phyloP scores from a whole-genome alignment of 768 basidiomycete species.

The Cubamyces sp. region DNA sequence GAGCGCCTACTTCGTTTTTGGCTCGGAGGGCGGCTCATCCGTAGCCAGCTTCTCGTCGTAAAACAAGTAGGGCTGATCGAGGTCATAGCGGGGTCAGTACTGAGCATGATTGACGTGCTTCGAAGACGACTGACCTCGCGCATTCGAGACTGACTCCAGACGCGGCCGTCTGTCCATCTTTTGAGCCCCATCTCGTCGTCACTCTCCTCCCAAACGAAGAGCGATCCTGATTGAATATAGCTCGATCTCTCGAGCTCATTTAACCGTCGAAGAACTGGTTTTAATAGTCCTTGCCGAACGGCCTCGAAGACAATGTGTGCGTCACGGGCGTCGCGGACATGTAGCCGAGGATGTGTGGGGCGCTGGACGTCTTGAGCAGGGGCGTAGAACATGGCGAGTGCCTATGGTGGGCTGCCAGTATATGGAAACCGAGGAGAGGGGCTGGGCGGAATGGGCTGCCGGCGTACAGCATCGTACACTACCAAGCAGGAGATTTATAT shows the following conservation, averaged over 20 bases:
- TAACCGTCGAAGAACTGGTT: slow-evolving; percentile 56
- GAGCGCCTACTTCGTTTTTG: slow-evolving; percentile 44
- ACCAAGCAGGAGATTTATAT: slow-evolving; percentile 28
- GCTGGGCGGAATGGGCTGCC: slow-evolving; percentile 8
- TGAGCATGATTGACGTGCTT: slow-evolving; percentile 1
- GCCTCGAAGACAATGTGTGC: slow-evolving; percentile 71
- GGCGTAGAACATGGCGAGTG: slow-evolving; percentile 38
- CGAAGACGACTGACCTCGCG: slow-evolving; percentile 46
- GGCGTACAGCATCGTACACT: slow-evolving; percentile 18
- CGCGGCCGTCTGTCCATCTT: slow-evolving; percentile 72
- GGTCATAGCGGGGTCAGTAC: slow-evolving; percentile 17
- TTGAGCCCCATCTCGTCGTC: slow-evolving; percentile 68
- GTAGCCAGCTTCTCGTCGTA: slow-evolving; percentile 63
- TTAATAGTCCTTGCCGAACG: slow-evolving; percentile 55
- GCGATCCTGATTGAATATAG: slow-evolving; percentile 60
- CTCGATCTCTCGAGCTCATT: slow-evolving; percentile 62
- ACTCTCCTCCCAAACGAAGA: slow-evolving; percentile 74
- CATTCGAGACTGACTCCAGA: slow-evolving; percentile 73
- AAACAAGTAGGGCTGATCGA: slow-evolving; percentile 63
- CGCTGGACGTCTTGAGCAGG: slow-evolving; percentile 54
- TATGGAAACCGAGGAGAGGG: slow-evolving; percentile 16
- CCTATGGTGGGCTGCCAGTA: background rate
- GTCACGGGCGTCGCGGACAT: slow-evolving; percentile 67
- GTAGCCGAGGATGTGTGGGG: slow-evolving; percentile 66
- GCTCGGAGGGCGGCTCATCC: slow-evolving; percentile 44